A percentile compares a stretch with the other conserved stretches of the same genome.
Conservation (phyloP, 2,329 filamentous ascomycete genomes). For the Chalara sp. region DNA sequence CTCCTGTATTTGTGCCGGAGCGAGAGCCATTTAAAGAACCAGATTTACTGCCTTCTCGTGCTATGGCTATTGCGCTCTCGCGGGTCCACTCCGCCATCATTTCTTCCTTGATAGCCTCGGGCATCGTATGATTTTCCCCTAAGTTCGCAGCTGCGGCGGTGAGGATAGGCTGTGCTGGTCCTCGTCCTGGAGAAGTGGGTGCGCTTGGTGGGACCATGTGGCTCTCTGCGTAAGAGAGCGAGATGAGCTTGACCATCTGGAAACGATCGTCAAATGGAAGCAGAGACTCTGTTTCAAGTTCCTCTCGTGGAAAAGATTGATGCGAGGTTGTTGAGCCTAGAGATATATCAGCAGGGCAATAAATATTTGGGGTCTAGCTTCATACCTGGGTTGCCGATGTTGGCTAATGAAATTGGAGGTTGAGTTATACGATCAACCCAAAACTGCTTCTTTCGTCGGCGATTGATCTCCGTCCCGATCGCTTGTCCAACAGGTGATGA, state of each 20-base stretch:
- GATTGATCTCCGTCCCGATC: constrained; percentile 69
- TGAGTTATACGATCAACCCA: constrained; percentile 73
- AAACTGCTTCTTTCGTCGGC: constrained; percentile 65
- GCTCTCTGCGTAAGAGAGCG: constrained; percentile 59
- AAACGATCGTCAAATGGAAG: constrained; percentile 70
- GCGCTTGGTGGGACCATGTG: constrained; percentile 62
- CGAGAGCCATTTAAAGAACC: constrained; percentile 72
- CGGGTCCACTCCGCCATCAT: constrained; percentile 77
- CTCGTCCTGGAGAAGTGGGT: constrained; percentile 60
- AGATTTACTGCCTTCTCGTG: constrained; percentile 63
- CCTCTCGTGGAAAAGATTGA: constrained; percentile 37
- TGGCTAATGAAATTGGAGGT: constrained; percentile 58
- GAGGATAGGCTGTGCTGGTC: constrained; percentile 55
- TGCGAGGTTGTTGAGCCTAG: constrained; percentile 34
- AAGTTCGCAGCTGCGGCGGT: constrained; percentile 37
- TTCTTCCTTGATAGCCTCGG: constrained; percentile 61
- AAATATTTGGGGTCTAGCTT: not conserved
- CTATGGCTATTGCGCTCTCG: constrained; percentile 61
- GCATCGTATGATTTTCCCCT: constrained; percentile 49
- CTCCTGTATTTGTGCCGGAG: constrained; percentile 47
- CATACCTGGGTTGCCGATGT: constrained; percentile 46
- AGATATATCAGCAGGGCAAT: too few species aligned
- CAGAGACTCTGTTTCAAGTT: constrained; percentile 56
- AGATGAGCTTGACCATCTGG: constrained; percentile 68
- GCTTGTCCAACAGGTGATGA: constrained; percentile 60